Evolutionary conservation across 78 protist genomes (phyloP).

Genomic region (Acrasis kona): DNA sequence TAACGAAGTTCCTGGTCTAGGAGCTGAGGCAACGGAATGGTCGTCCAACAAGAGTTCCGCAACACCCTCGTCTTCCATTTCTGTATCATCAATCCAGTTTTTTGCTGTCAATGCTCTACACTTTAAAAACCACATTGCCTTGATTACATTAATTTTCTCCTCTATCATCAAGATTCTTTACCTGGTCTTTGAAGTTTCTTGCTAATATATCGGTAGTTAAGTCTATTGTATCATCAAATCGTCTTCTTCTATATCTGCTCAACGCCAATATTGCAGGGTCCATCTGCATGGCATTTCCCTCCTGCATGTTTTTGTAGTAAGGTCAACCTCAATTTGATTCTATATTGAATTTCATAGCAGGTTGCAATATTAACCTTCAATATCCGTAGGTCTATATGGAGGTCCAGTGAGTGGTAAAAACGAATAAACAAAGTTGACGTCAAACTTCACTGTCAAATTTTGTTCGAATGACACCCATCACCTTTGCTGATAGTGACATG

Average conservation of each 20-base stretch:
- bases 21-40: neutral
- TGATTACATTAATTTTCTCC: too few species aligned
- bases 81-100: conserved; percentile 36
- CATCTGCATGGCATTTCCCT: neutral
- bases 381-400: too few species aligned
- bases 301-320: too few species aligned
- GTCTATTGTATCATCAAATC: conserved; percentile 2
- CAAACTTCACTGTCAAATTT: too few species aligned
- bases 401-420: too few species aligned
- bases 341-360: too few species aligned
- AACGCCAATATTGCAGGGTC: conserved; percentile 25
- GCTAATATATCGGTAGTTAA: neutral
- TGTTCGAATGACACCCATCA: too few species aligned
- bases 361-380: too few species aligned
- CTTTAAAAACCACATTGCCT: conserved; percentile 23
- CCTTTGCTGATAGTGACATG: too few species aligned
- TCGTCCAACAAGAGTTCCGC: conserved; percentile 37
- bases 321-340: too few species aligned
- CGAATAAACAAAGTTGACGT: too few species aligned
- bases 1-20: conserved; percentile 54
- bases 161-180: too few species aligned
- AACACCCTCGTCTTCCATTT: conserved; percentile 28
- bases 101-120: conserved; percentile 14
- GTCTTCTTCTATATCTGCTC: neutral
- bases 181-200: conserved; percentile 16